Percentiles rank a stretch among this genome's conserved stretches.
phyloP scores from a whole-genome alignment of 768 basidiomycete species.

The Postia placenta region DNA sequence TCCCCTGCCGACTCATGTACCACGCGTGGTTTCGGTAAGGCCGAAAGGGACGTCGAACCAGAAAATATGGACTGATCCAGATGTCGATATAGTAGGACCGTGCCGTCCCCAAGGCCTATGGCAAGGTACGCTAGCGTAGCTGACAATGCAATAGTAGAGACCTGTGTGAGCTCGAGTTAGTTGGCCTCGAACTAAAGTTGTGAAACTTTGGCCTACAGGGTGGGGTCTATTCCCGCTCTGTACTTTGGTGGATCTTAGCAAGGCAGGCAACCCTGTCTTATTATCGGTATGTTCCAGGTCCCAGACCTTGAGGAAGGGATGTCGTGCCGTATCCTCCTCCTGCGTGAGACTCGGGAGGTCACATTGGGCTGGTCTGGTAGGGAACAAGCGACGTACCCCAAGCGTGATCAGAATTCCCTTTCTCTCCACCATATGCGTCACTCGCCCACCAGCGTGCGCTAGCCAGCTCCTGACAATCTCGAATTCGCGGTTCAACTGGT shows the following conservation, averaged over 20 bases:
- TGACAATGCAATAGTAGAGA: constrained; percentile 78
- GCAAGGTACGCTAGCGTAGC: constrained; percentile 77
- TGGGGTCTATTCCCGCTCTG: constrained; percentile 74
- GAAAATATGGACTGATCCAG: constrained; percentile 84
- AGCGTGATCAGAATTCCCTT: constrained; percentile 82
- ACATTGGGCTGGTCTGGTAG: too few relatives aligned
- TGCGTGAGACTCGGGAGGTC: constrained; percentile 24
- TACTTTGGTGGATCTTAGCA: constrained; percentile 72
- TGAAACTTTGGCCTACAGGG: constrained; percentile 49
- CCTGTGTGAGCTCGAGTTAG: constrained; percentile 34
- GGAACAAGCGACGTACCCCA: constrained; percentile 51
- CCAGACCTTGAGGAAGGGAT: constrained; percentile 84
- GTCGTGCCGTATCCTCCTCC: constrained; percentile 70
- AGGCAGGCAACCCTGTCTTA: constrained; percentile 51
- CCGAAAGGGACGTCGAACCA: constrained; percentile 52
- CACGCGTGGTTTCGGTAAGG: constrained; percentile 80
- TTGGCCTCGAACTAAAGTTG: neutral
- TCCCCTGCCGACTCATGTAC: constrained; percentile 82
- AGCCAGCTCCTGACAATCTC: constrained; percentile 70
- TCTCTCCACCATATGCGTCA: constrained; percentile 82
- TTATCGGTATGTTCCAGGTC: constrained; percentile 69
- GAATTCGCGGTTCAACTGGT: constrained; percentile 70
- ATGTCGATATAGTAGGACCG: constrained; percentile 86
- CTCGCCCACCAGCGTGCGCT: constrained; percentile 72
- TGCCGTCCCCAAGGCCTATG: constrained; percentile 92